phyloP scores from a whole-genome alignment of 2,329 filamentous ascomycete species.

The Stemphylium lycopersici region DNA sequence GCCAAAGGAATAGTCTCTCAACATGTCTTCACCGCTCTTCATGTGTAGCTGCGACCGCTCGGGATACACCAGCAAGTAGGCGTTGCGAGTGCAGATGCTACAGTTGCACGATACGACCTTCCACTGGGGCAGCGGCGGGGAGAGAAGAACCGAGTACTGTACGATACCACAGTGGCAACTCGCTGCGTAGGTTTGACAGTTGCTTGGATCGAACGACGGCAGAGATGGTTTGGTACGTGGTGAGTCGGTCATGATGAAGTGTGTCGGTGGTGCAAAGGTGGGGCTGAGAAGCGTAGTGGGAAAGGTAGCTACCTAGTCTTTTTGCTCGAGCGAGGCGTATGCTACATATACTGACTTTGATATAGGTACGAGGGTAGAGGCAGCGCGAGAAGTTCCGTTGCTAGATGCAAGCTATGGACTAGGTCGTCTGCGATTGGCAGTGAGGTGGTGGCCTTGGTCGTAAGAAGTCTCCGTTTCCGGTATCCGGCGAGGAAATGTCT shows the following conservation, averaged over 20 bases:
- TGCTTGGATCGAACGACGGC: neutral
- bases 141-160: conserved; percentile 56
- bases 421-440: neutral
- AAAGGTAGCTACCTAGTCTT: neutral
- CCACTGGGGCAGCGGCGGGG: conserved; percentile 56
- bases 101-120: conserved; percentile 59
- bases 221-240: neutral
- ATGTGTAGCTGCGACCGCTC: conserved; percentile 28
- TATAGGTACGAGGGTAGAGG: conserved; percentile 9
- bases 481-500: conserved; percentile 3
- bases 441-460: neutral
- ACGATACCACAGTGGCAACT: conserved; percentile 61
- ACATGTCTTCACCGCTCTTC: conserved; percentile 31
- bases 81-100: conserved; percentile 58
- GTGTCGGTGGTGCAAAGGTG: conserved; percentile 11
- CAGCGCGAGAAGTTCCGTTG: neutral
- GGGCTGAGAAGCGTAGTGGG: conserved; percentile 1
- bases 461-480: conserved; percentile 7
- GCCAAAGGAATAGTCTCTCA: conserved; percentile 36
- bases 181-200: conserved; percentile 36
- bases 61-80: conserved; percentile 57
- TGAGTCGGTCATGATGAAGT: neutral
- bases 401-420: neutral
- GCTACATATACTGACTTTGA: conserved; percentile 13
- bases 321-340: conserved; percentile 1